Conservation (phyloP, 495 filamentous ascomycete species). For the Aspergillus hancockii region DNA sequence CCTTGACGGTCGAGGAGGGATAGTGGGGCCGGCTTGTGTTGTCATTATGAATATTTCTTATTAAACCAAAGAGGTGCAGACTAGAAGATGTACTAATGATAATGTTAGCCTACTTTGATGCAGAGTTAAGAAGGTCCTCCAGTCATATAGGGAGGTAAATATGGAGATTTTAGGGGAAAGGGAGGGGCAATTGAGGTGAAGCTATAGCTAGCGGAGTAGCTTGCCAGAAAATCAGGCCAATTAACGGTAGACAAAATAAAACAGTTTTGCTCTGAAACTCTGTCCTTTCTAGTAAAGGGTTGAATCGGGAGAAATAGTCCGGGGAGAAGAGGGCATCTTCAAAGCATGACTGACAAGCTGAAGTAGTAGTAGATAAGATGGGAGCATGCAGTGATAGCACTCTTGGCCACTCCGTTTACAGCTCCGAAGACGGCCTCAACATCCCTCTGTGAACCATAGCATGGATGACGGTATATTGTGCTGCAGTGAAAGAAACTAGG, state of each 20-base stretch:
- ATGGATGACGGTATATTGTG: background rate
- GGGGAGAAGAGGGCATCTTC: background rate
- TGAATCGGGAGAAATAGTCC: background rate
- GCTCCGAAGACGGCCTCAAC: conserved; percentile 5
- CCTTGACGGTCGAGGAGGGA: conserved; percentile 54
- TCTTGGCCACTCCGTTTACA: conserved; percentile 4
- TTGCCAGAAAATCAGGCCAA: conserved; percentile 1
- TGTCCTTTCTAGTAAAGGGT: background rate
- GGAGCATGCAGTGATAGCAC: background rate
- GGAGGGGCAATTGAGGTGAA: background rate
- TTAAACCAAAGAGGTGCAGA: background rate
- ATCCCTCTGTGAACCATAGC: background rate
- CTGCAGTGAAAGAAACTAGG: background rate
- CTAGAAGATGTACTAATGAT: background rate
- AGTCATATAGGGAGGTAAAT: background rate
- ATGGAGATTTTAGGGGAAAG: background rate
- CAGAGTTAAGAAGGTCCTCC: background rate
- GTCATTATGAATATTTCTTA: conserved; percentile 37
- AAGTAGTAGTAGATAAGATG: conserved; percentile 9
- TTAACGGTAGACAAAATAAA: background rate
- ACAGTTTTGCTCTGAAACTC: background rate
- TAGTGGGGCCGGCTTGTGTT: conserved; percentile 43
- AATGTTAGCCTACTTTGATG: background rate
- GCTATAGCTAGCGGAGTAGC: background rate
- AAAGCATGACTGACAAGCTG: background rate